phyloP scores from a whole-genome alignment of 2,329 filamentous ascomycete species.

The Botrytis porri region DNA sequence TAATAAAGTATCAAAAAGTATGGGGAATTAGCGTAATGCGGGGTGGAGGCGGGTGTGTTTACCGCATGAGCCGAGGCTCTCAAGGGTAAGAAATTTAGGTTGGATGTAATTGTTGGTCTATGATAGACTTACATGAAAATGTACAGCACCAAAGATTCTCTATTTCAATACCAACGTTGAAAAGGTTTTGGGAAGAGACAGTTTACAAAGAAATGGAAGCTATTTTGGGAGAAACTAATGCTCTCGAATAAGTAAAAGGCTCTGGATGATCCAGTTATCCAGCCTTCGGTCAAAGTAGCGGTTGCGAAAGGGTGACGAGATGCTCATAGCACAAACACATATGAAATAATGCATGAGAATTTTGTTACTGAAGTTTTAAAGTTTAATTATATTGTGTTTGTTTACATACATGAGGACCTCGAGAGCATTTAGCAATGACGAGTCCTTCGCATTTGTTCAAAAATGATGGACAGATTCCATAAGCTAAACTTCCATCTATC shows the following conservation, averaged over 20 bases:
- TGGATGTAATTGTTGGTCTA: not conserved
- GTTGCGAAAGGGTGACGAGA: not conserved
- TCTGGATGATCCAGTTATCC: not conserved
- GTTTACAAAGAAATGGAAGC: too few species aligned
- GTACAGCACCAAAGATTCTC: not conserved
- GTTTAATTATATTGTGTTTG: not conserved
- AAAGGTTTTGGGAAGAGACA: not conserved
- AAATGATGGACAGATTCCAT: not conserved
- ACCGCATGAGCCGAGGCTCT: not conserved
- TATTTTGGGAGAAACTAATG: not conserved
- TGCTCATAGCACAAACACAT: not conserved
- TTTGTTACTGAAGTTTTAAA: too few species aligned
- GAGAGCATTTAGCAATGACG: not conserved
- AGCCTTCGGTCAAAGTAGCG: not conserved
- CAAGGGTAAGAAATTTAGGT: not conserved
- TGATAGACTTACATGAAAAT: not conserved
- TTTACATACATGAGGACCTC: not conserved
- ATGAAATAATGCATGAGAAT: not conserved
- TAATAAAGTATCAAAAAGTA: not conserved
- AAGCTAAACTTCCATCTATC: not conserved
- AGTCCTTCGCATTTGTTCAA: not conserved
- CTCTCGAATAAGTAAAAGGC: too few species aligned
- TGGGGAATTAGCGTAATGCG: conserved; percentile 7
- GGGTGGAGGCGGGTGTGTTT: not conserved
- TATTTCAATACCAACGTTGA: not conserved